phyloP scores from a whole-genome alignment of 169 alveolate genomes.

The Plasmodium cynomolgi region DNA sequence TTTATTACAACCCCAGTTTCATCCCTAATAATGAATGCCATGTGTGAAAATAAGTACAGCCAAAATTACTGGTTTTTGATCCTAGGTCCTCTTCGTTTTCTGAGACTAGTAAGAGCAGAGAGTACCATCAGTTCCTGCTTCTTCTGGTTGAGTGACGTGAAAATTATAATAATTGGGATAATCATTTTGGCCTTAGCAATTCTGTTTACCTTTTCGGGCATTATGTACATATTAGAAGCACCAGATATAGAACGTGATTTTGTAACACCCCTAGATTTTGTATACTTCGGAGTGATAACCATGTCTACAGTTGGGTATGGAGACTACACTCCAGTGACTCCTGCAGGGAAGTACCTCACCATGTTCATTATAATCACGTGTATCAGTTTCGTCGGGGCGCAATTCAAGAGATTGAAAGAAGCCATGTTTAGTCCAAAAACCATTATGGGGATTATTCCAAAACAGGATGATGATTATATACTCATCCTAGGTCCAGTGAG shows the following conservation, averaged over 20 bases:
- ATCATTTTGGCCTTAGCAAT: conserved; percentile 81
- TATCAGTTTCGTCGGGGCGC: conserved; percentile 83
- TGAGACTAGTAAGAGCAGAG: conserved; percentile 83
- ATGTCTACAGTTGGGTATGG: conserved; percentile 89
- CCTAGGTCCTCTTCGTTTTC: conserved; percentile 82
- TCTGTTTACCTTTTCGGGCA: conserved; percentile 84
- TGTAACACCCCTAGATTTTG: conserved; percentile 81
- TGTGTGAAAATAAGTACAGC: conserved; percentile 56
- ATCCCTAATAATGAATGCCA: conserved; percentile 74
- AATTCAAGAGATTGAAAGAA: conserved; percentile 82
- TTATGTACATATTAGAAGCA: conserved; percentile 84
- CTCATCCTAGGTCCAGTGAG: conserved; percentile 84
- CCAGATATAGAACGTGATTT: conserved; percentile 77
- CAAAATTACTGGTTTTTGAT: conserved; percentile 75
- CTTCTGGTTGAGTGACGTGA: conserved; percentile 81
- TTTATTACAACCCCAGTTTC: conserved; percentile 83
- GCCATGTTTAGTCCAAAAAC: conserved; percentile 76
- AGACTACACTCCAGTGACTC: conserved; percentile 82
- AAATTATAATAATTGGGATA: conserved; percentile 83
- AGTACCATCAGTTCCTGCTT: conserved; percentile 80
- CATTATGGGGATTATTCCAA: conserved; percentile 77
- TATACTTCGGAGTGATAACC: conserved; percentile 84
- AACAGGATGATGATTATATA: conserved; percentile 78
- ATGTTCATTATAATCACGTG: conserved; percentile 80
- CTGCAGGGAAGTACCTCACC: conserved; percentile 77